Evolutionary conservation across 78 protist species (phyloP).

Genomic region (Anaeramoeba ignava): DNA sequence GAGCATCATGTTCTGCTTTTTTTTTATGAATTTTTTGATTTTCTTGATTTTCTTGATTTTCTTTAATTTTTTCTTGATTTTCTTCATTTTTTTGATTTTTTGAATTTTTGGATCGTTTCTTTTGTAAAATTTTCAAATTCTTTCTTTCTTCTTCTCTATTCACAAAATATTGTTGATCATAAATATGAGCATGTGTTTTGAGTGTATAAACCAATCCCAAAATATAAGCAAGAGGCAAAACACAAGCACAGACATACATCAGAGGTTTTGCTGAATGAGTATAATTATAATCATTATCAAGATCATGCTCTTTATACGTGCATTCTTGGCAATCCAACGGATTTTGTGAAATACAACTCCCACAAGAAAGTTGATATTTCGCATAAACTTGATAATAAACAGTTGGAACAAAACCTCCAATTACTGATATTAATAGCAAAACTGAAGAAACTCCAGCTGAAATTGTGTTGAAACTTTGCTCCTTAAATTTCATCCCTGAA

Average conservation of each 20-base stretch:
- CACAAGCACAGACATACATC: neutral
- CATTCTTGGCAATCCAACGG: neutral
- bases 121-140: neutral
- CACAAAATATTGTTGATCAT: neutral
- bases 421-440: constrained; percentile 11
- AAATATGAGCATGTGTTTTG: neutral
- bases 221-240: neutral
- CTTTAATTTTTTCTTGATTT: no score
- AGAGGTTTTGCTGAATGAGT: neutral
- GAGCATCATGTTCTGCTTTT: no score
- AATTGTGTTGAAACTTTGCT: constrained; percentile 5
- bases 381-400: neutral
- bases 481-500: constrained; percentile 12
- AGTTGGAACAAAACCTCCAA: constrained; percentile 20
- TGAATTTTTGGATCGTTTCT: neutral
- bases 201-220: neutral
- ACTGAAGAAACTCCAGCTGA: neutral
- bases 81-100: no score
- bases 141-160: neutral
- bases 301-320: neutral
- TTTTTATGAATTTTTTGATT: no score
- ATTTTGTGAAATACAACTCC: neutral
- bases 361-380: neutral
- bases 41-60: no score
- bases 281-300: neutral